Evolutionary conservation across 192 early-diverging fungal species (phyloP), one percentile per base, ranked within the genome.

Genomic region (Coemansia sp.): DNA sequence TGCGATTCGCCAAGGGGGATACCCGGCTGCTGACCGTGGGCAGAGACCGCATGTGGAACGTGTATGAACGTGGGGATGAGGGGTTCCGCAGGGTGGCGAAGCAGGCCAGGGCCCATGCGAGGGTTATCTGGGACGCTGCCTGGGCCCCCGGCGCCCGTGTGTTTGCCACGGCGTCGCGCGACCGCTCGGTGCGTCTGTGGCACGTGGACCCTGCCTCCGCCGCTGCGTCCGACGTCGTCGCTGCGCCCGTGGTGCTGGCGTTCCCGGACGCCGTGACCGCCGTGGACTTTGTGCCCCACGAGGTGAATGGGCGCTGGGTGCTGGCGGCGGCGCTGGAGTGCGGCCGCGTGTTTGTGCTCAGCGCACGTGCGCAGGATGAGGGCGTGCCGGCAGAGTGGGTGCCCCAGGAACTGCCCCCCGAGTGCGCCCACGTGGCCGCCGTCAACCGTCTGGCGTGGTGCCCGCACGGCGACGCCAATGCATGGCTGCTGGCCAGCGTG

Each of bases 111-210:
- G 88, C 93, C 15, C 96, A 98, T 69, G 83, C 91, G 0, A 86
- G 96, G 53, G 95, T 98, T 49, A 85, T 98, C 17, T 98, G 96
- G 96, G 87, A 90, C 63, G 86, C 84, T 30, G 77, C 85, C 4
- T 98, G 93, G 93, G 81, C 83, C 38, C 82, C 79, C 21, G 91
- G 93, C 58, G 91, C 85, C 40, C 41, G 37, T 5, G 82, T 88
- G 24, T 97, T 98, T 83, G 93, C 82, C 22, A 98, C 96, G 4
- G 93, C 79, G 11, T 93, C 91, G n/a, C 82, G 96, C 45, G 96
- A 98, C 66, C 94, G 94, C 70, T 86, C 90, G 1, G 82, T 93
- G 47, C 90, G 89, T 68, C 61, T 95, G 50, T 95, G 93, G 94
- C 18, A 30, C 27, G 4, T 30, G 27, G n/a, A n/a, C n/a, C n/a